phyloP scores from a whole-genome alignment of 1,284 basidiomycete species.

The Boletus semigastroideus region DNA sequence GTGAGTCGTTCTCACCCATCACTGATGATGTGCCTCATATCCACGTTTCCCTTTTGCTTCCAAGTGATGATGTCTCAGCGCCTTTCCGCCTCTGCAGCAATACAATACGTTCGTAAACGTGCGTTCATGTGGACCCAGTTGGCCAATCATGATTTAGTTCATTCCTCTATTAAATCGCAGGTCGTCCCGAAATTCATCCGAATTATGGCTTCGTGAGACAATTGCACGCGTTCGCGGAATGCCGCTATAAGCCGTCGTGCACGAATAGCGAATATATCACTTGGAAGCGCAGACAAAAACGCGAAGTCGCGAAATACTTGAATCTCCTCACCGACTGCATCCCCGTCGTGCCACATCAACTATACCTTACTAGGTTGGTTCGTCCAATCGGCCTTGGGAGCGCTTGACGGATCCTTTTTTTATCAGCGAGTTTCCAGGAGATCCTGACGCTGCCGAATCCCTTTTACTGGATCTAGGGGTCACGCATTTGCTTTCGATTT shows the following conservation, averaged over 20 bases:
- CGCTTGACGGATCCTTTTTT: not conserved
- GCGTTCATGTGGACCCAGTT: conserved; percentile 15
- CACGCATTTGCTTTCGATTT: conserved; percentile 51
- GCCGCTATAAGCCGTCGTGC: conserved; percentile 44
- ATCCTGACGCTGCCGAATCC: conserved; percentile 48
- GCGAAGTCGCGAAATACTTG: conserved; percentile 51
- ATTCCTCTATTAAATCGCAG: conserved; percentile 35
- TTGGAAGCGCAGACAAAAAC: conserved; percentile 55
- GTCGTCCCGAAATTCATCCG: conserved; percentile 53
- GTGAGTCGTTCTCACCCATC: conserved; percentile 36
- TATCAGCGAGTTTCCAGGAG: conserved; percentile 52
- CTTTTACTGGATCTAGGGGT: conserved; percentile 49
- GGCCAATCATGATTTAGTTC: conserved; percentile 8
- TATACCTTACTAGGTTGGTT: conserved; percentile 51
- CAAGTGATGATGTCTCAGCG: conserved; percentile 55
- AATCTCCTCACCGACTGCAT: conserved; percentile 51
- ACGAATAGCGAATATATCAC: conserved; percentile 46
- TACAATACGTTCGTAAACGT: conserved; percentile 52
- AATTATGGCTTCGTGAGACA: conserved; percentile 67
- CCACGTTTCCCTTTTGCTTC: not conserved
- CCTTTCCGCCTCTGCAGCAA: conserved; percentile 43
- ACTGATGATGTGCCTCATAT: conserved; percentile 1
- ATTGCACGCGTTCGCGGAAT: conserved; percentile 52
- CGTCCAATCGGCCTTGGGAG: not conserved
- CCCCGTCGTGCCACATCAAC: conserved; percentile 43